Evolutionary conservation across 2,329 filamentous ascomycete genomes (phyloP).

Genomic region (Colletotrichum spinosum): DNA sequence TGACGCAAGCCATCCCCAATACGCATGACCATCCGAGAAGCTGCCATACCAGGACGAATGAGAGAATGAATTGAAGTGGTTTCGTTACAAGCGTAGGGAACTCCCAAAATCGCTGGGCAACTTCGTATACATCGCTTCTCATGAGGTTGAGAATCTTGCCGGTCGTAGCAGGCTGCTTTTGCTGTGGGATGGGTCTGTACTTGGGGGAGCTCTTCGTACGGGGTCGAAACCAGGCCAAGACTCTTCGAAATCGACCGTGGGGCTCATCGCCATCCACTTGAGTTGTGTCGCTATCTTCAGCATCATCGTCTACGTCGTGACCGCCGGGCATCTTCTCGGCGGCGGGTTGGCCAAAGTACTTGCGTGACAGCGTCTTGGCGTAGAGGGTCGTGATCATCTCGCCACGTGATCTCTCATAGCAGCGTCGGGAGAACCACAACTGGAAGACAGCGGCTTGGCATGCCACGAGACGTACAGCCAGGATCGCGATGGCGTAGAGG

Average conservation of each 20-base stretch:
- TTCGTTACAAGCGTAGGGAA: conserved; percentile 80
- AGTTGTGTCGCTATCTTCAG: conserved; percentile 34
- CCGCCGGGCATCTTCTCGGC: conserved; percentile 41
- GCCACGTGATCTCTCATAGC: conserved; percentile 85
- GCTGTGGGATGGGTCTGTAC: conserved; percentile 41
- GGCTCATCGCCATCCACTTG: conserved; percentile 19
- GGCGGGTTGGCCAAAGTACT: conserved; percentile 57
- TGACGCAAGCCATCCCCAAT: conserved; percentile 76
- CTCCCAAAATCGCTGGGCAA: conserved; percentile 90
- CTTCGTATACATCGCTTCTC: conserved; percentile 84
- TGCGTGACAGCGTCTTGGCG: conserved; percentile 79
- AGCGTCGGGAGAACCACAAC: conserved; percentile 85
- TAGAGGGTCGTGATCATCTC: conserved; percentile 90
- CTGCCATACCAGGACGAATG: conserved; percentile 78
- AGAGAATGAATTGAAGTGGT: conserved; percentile 80
- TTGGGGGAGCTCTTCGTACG: conserved; percentile 16
- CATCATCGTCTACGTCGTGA: conserved; percentile 39
- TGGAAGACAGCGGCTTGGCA: conserved; percentile 76
- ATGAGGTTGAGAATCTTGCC: conserved; percentile 93
- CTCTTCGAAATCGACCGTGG: conserved; percentile 1
- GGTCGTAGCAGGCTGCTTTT: conserved; percentile 77
- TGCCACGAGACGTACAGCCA: conserved; percentile 70
- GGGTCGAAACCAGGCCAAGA: conserved; percentile 28
- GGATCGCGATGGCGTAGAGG: conserved; percentile 72
- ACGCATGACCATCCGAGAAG: conserved; percentile 85